Base-by-base conservation (phyloP, 106 monocot genomes). In the Phalaenopsis equestris region DNA sequence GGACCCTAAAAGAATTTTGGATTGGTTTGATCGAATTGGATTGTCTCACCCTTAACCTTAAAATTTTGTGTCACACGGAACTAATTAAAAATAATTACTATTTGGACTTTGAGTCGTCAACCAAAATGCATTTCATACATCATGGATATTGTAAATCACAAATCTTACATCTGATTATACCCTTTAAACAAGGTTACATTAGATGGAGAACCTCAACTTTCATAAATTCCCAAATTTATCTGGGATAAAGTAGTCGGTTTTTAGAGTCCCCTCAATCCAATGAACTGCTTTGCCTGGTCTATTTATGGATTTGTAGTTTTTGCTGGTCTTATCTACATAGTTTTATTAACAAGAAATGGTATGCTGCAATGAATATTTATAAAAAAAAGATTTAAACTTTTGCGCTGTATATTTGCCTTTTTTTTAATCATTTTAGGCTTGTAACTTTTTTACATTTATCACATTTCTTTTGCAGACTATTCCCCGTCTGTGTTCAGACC, bases 401-500 rank as follows among this genome's bases (percentile, higher is more conserved):
- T 37, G 38, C 38, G 18, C 6, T 68, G 68, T 70, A 39, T 70
- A 37, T 70, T 64, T 70, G 12, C 38, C 37, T 70, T 12, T 70
- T 70, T 38, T 38, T 19, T 19, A 30, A 24, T 70, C 39, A 39
- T 70, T 8, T 70, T 70, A 4, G 70, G 38, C 30, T 70, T 23
- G 8, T 3, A 74, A n/a, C 9, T 74, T 3, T 42, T 16, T 19
- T 74, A 43, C 38, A 37, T 17, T 72, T 39, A 41, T 79, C 17
- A 80, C 2, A n/a, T 80, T 70, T 48, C 52, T 75, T 79, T 36
- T 88, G 79, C 90, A 98, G 97, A 90, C 87, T 86, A 93, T 99
- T 85, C 99, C 99, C 81, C 70, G 74, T 30, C 83, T 99, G 30
- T 99, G 99, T 86, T 95, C 88, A 36, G 95, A 99, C 84, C 93